Conservation (phyloP, 305 asterid genomes). For the Fraxinus greggii region DNA sequence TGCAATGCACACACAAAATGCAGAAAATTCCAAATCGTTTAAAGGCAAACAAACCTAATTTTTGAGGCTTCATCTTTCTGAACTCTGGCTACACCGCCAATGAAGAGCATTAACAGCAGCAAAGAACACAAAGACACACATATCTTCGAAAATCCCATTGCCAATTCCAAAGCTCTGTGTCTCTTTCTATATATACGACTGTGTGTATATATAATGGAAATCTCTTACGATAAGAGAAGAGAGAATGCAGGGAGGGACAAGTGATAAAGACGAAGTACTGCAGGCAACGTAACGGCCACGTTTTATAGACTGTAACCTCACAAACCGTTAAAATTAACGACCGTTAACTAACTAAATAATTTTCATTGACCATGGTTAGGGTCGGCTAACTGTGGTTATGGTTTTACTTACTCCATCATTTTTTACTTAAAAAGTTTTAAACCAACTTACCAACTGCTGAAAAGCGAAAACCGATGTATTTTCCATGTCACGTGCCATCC, state of each 20-base stretch:
- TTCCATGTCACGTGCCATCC: neutral
- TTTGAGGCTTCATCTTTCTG: conserved; percentile 28
- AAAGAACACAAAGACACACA: conserved; percentile 31
- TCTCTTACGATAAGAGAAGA: neutral
- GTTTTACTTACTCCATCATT: conserved; percentile 21
- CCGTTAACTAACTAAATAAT: conserved; percentile 37
- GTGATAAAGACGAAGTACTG: conserved; percentile 22
- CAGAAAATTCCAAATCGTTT: neutral
- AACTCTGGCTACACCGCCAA: conserved; percentile 37
- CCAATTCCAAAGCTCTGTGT: conserved; percentile 21
- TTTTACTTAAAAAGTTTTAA: neutral
- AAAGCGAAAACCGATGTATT: neutral
- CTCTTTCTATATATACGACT: conserved; percentile 3
- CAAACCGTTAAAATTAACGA: conserved; percentile 39
- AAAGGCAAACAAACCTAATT: conserved; percentile 31
- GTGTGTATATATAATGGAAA: conserved; percentile 6
- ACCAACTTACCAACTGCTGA: conserved; percentile 24
- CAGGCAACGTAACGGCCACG: conserved; percentile 36
- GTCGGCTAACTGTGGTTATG: neutral
- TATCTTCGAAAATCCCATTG: conserved; percentile 34
- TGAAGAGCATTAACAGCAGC: conserved; percentile 43
- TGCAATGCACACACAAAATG: neutral
- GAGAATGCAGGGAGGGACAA: neutral
- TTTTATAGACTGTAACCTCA: conserved; percentile 36
- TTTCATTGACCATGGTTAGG: conserved; percentile 2